Conservation (phyloP, 1,284 basidiomycete genomes). For the Ustilago loliicola region DNA sequence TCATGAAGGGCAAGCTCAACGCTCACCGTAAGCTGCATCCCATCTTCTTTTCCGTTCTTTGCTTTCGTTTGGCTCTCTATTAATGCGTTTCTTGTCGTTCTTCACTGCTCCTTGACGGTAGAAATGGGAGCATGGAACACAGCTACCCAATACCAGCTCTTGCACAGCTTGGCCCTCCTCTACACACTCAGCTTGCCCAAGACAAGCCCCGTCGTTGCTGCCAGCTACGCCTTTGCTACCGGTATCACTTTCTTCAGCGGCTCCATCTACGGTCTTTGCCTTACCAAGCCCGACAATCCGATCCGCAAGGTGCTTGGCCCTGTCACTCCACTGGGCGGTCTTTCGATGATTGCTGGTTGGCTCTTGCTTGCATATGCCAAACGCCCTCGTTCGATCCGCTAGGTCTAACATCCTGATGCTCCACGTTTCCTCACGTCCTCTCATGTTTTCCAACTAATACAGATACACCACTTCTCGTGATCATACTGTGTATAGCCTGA, state of each 20-base stretch:
- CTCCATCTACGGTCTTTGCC: constrained; percentile 66
- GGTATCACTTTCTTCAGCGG: constrained; percentile 68
- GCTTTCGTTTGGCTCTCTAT: neutral
- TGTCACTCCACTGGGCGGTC: constrained; percentile 64
- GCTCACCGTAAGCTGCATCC: constrained; percentile 57
- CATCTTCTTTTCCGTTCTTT: neutral
- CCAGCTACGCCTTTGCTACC: constrained; percentile 58
- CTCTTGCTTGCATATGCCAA: constrained; percentile 60
- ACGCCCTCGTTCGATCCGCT: constrained; percentile 43
- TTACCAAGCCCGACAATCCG: constrained; percentile 56
- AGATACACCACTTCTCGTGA: constrained; percentile 6
- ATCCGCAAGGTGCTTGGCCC: constrained; percentile 64
- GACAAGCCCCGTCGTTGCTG: constrained; percentile 45
- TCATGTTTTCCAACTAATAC: constrained; percentile 2
- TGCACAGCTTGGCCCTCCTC: constrained; percentile 66
- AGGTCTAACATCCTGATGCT: neutral
- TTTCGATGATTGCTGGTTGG: constrained; percentile 67
- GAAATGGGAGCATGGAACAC: constrained; percentile 65
- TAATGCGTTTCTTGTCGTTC: no score
- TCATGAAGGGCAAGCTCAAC: constrained; percentile 62
- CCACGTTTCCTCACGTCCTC: neutral
- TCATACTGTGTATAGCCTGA: neutral
- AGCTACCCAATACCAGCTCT: constrained; percentile 65
- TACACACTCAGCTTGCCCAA: constrained; percentile 49
- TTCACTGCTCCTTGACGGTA: no score